A percentile compares a stretch with the other conserved stretches of the same genome.
phyloP scores from a whole-genome alignment of 2,329 filamentous ascomycete genomes.

The Arthroderma uncinatum region DNA sequence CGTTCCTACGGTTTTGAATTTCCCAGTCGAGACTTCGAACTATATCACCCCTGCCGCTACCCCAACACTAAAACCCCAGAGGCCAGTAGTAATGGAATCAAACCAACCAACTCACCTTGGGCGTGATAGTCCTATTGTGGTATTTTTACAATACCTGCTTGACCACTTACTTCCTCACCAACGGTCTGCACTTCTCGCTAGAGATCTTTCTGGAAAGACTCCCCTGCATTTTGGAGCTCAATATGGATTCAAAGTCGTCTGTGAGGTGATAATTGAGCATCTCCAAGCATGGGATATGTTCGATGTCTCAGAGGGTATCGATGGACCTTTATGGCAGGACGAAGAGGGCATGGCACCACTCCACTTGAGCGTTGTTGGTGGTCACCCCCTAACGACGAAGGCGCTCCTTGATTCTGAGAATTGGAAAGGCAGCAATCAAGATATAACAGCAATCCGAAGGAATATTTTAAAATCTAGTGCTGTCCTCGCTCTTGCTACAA shows the following conservation, averaged over 20 bases:
- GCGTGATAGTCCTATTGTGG: slow-evolving; percentile 64
- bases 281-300: slow-evolving; percentile 88
- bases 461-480: slow-evolving; percentile 70
- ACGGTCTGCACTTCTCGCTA: slow-evolving; percentile 47
- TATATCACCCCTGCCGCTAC: slow-evolving; percentile 72
- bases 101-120: slow-evolving; percentile 49
- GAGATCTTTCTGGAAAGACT: slow-evolving; percentile 15
- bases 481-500: slow-evolving; percentile 77
- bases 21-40: slow-evolving; percentile 48
- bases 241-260: slow-evolving; percentile 86
- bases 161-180: slow-evolving; percentile 59
- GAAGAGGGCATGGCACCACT: slow-evolving; percentile 81
- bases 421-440: slow-evolving; percentile 54
- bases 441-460: slow-evolving; percentile 55
- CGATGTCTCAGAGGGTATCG: slow-evolving; percentile 72
- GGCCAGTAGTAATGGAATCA: slow-evolving; percentile 55
- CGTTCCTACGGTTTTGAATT: slow-evolving; percentile 41
- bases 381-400: slow-evolving; percentile 76
- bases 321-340: slow-evolving; percentile 82
- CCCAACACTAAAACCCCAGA: slow-evolving; percentile 50
- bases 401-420: slow-evolving; percentile 70
- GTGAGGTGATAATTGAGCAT: slow-evolving; percentile 71
- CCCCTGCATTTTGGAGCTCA: slow-evolving; percentile 50
- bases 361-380: slow-evolving; percentile 83
- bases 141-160: slow-evolving; percentile 53